A percentile compares a stretch with the other conserved stretches of the same genome.
Conservation (phyloP, 306 rosid species). For the Phaseolus lunatus region DNA sequence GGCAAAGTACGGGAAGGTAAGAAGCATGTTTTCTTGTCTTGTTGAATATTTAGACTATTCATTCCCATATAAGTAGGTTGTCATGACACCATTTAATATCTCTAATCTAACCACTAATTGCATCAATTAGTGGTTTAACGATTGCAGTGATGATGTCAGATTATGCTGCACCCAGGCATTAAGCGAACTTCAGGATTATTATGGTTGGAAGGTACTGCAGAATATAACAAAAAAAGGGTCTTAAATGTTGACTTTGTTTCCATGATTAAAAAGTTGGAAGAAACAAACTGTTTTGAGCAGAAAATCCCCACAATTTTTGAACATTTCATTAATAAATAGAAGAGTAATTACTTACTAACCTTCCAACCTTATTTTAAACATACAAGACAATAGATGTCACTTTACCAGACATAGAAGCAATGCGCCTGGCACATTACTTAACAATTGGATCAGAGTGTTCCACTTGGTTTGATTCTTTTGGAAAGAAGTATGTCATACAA, state of each 20-base stretch:
- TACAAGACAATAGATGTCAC: slow-evolving; percentile 77
- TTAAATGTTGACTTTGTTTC: slow-evolving; percentile 1
- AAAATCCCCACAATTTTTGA: slow-evolving; percentile 7
- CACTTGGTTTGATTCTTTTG: slow-evolving; percentile 62
- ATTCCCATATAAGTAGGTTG: slow-evolving; percentile 6
- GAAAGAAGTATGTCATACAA: slow-evolving; percentile 58
- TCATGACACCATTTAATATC: slow-evolving; percentile 40
- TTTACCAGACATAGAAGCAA: slow-evolving; percentile 86
- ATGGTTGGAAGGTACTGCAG: slow-evolving; percentile 80
- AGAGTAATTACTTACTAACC: slow-evolving; percentile 40
- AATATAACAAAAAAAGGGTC: background rate
- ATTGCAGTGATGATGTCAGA: slow-evolving; percentile 82
- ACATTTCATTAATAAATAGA: background rate
- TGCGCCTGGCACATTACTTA: slow-evolving; percentile 88
- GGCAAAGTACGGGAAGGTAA: slow-evolving; percentile 85
- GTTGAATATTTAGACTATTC: slow-evolving; percentile 13
- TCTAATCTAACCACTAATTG: slow-evolving; percentile 70
- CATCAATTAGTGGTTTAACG: slow-evolving; percentile 92
- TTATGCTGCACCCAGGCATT: slow-evolving; percentile 72
- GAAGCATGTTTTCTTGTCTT: slow-evolving; percentile 29
- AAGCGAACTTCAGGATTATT: slow-evolving; percentile 61
- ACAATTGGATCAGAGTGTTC: slow-evolving; percentile 86
- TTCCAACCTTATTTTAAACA: slow-evolving; percentile 23
- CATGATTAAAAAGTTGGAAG: slow-evolving; percentile 18
- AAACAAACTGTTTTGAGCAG: background rate